phyloP scores from a whole-genome alignment of 2,329 filamentous ascomycete genomes.

The Fusarium buxicola region DNA sequence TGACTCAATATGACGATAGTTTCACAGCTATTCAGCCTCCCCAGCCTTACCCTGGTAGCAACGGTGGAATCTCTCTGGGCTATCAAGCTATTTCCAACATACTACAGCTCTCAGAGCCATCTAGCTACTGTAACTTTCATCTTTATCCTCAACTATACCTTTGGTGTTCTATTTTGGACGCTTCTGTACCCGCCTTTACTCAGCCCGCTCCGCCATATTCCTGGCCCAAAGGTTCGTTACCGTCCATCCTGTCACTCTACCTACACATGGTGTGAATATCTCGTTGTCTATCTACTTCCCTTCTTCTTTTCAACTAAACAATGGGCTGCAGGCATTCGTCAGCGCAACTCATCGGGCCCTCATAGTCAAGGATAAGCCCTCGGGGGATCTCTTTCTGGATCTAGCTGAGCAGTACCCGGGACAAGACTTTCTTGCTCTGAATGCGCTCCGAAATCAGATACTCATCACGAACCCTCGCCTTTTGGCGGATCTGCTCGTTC shows the following conservation, averaged over 20 bases:
- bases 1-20: slow-evolving; percentile 21
- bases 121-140: slow-evolving; percentile 22
- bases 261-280: background rate
- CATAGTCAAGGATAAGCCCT: slow-evolving; percentile 35
- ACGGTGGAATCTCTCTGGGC: slow-evolving; percentile 43
- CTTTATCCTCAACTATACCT: slow-evolving; percentile 35
- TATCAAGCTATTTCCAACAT: slow-evolving; percentile 44
- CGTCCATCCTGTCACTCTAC: background rate
- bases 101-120: slow-evolving; percentile 29
- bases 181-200: slow-evolving; percentile 36
- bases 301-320: background rate
- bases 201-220: slow-evolving; percentile 40
- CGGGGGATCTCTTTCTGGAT: slow-evolving; percentile 43
- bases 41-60: slow-evolving; percentile 31
- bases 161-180: slow-evolving; percentile 33
- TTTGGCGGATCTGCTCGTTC: slow-evolving; percentile 44
- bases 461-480: slow-evolving; percentile 41
- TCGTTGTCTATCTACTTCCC: background rate
- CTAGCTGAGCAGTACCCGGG: slow-evolving; percentile 41
- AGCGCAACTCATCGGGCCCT: slow-evolving; percentile 36
- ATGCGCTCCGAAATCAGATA: slow-evolving; percentile 30
- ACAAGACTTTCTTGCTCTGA: slow-evolving; percentile 40
- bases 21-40: slow-evolving; percentile 32
- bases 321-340: slow-evolving; percentile 21
- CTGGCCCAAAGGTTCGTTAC: slow-evolving; percentile 36